Base-by-base conservation (phyloP, 306 rosid genomes). In the Vigna unguiculata region DNA sequence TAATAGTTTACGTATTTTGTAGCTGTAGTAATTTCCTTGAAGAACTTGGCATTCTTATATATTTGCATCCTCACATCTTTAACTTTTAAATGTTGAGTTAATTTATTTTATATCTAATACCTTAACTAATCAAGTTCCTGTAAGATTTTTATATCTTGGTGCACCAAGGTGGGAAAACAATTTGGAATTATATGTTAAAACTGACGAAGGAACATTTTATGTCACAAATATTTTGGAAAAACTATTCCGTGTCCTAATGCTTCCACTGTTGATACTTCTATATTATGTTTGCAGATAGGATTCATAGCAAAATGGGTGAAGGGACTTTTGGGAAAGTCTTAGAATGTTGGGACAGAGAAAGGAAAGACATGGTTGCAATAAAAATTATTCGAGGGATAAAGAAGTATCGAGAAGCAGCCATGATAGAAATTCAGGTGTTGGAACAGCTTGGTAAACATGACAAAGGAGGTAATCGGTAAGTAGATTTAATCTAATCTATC, bases 271-370 rank as follows among this genome's bases (percentile, higher is more conserved):
- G 21, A 20, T 24, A 47, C 71, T 54, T 36, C 54, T 55, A 19
- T 9, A 1, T 15, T 5, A 47, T 75, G 52, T 25, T 59, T 85
- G 72, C 90, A 95, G 99, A 92, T 83, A 92, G 83, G 86, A 95
- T 95, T 21, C 91, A 89, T 32, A 75, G 87, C 82, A 95, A 95
- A 87, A 89, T 95, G 99, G 99, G 99, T 17, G 99, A 95, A 82
- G 99, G 99, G 71, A 95, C 99, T 0, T 95, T 95, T 81, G 99
- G 99, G 46, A 97, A 92, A 84, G 98, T 95, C 32, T 79, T 95
- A 63, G 98, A 95, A 71, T 95, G 98, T 80, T 95, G 97, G 98
- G 98, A 95, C 86, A 82, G 96, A 69, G 98, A 95, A 49, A 85
- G 74, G 69, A 92, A 81, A 80, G 98, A 92, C 85, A 90, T 90